Evolutionary conservation across 345 rosid species (phyloP).

Genomic region (Camelina laxa): DNA sequence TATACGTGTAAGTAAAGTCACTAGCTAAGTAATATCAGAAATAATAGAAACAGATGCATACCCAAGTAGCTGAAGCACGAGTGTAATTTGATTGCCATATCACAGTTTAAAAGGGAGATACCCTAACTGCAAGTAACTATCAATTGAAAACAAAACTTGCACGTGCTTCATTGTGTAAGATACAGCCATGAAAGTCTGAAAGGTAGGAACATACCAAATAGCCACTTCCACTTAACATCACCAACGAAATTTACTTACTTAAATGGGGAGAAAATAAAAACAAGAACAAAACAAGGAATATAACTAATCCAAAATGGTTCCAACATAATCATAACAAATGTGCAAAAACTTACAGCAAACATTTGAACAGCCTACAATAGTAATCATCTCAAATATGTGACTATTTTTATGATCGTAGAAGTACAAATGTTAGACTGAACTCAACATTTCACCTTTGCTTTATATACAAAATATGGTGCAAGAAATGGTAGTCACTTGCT

Average conservation of each 20-base stretch:
- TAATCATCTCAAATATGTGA: conserved; percentile 16
- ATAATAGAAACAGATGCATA: conserved; percentile 5
- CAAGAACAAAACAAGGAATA: background rate
- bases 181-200: background rate
- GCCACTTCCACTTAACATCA: background rate
- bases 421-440: conserved; percentile 21
- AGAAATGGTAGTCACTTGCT: background rate
- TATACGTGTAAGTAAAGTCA: conserved; percentile 14
- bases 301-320: conserved; percentile 9
- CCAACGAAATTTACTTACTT: conserved; percentile 7
- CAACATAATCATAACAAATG: conserved; percentile 6
- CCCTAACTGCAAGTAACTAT: conserved; percentile 7
- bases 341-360: background rate
- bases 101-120: conserved; percentile 15
- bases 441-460: conserved; percentile 24
- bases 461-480: conserved; percentile 32
- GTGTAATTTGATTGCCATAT: conserved; percentile 1
- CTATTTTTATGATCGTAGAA: conserved; percentile 4
- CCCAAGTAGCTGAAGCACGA: background rate
- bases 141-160: background rate
- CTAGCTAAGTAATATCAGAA: conserved; percentile 16
- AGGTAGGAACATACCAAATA: conserved; percentile 16
- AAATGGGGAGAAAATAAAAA: background rate
- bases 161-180: conserved; percentile 11
- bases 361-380: conserved; percentile 9